Evolutionary conservation across 2,329 filamentous ascomycete genomes (phyloP).

Genomic region (Fusarium sp.): DNA sequence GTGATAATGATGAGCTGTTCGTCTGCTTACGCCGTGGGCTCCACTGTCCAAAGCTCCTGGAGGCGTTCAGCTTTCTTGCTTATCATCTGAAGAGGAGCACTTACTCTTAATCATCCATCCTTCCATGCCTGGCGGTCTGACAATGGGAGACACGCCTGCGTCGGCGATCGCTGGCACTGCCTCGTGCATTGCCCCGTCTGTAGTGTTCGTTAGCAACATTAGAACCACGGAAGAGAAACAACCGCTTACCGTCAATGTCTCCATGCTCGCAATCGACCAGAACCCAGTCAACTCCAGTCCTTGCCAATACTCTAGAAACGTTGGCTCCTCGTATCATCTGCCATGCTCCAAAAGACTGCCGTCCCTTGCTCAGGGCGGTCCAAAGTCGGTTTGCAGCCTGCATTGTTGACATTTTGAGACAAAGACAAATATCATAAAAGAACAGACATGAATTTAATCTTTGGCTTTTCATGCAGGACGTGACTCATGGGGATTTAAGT

Average conservation of each 20-base stretch:
- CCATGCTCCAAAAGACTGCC: background rate
- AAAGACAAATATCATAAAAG: background rate
- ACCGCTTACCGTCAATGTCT: background rate
- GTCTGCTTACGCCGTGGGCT: background rate
- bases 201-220: accelerated
- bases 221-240: background rate
- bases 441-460: background rate
- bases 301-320: background rate
- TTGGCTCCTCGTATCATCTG: background rate
- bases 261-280: background rate
- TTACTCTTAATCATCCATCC: background rate
- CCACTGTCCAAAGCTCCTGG: background rate
- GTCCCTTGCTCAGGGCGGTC: background rate
- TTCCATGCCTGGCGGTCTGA: background rate
- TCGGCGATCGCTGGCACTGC: background rate
- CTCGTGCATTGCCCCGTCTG: background rate
- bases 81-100: background rate
- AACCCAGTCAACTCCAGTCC: background rate
- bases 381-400: background rate
- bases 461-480: background rate
- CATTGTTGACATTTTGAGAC: background rate
- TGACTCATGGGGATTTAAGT: background rate
- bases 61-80: background rate
- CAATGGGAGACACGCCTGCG: background rate
- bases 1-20: background rate